Base-by-base conservation (phyloP, 2,329 filamentous ascomycete species). In the Alternaria gaisen region DNA sequence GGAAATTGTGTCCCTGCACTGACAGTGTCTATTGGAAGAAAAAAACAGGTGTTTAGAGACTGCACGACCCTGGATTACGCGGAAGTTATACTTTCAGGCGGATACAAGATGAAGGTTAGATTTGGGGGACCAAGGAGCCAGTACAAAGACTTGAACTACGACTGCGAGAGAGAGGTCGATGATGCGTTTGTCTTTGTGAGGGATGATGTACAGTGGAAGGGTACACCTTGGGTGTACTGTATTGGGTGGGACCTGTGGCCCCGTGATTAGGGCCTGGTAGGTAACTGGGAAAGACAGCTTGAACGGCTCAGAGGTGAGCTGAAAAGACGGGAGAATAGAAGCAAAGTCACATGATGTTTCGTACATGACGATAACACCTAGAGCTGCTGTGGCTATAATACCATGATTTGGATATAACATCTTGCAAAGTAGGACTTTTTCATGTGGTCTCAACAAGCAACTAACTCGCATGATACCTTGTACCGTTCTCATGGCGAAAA, bases 301-400 rank as follows among this genome's bases (percentile, higher is more conserved):
- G 32, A 14, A 46, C 26, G n/a, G 26, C 4, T 20, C 6, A 5
- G 11, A 46, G 4, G 4, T 7, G 10, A 20, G 11, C 10, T 20
- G 16, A 30, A 7, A 16, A 46, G n/a, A 32, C 6, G 10, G n/a
- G n/a, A 30, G 10, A 14, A 8, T 7, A 18, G 2, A 36, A 6
- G 46, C 2, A 8, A 26, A 24, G 3, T 36, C 3, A 0, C 20
- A 0, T 26, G 3, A 3, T 4, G 0, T 24, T 3, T 26, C 7
- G 5, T 3, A 2, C 3, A 50, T 16, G 2, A 2, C 11, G 20
- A 26, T 26, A 12, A 4, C 9, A 20, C 16, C 18, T 24, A 24
- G 8, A 16, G 32, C 46, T 24, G 3, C 8, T 5, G 16, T 28
- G 12, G 4, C 30, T 34, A 14, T 16, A 14, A 48, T 32, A n/a